Evolutionary conservation across 75 land plant genomes (phyloP).

Genomic region (Sequoia sempervirens): DNA sequence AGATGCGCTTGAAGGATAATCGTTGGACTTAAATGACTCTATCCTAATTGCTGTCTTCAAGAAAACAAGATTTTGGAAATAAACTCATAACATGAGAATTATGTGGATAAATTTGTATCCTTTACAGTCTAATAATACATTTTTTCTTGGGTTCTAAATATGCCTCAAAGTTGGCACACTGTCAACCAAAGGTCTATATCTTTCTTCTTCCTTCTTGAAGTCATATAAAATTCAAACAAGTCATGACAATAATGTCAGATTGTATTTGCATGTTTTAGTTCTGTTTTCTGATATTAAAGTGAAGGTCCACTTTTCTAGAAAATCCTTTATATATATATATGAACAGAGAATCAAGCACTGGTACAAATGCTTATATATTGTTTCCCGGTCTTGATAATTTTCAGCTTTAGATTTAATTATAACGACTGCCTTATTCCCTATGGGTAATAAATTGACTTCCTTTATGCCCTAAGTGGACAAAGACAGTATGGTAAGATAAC

Average conservation of each 20-base stretch:
- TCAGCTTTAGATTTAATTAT: neutral
- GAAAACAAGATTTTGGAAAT: neutral
- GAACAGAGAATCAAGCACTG: neutral
- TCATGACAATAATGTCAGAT: neutral
- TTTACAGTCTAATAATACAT: neutral
- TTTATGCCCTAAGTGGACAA: neutral
- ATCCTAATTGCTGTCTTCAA: neutral
- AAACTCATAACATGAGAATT: neutral
- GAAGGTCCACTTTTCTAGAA: neutral
- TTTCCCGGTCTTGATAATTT: neutral
- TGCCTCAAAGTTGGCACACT: neutral
- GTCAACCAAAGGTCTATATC: neutral
- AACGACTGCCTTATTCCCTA: neutral
- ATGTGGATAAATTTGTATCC: neutral
- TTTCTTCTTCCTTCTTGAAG: neutral
- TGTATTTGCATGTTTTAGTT: constrained; percentile 2
- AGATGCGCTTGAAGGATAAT: neutral
- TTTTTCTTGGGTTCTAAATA: neutral
- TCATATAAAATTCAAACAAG: neutral
- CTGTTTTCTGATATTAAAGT: neutral
- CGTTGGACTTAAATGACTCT: neutral
- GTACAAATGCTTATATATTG: neutral
- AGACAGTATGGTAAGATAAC: neutral
- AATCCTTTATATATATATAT: neutral
- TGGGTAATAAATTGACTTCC: neutral